Conservation (phyloP, 23 red algal genomes). For the Pyropia haitanensis region DNA sequence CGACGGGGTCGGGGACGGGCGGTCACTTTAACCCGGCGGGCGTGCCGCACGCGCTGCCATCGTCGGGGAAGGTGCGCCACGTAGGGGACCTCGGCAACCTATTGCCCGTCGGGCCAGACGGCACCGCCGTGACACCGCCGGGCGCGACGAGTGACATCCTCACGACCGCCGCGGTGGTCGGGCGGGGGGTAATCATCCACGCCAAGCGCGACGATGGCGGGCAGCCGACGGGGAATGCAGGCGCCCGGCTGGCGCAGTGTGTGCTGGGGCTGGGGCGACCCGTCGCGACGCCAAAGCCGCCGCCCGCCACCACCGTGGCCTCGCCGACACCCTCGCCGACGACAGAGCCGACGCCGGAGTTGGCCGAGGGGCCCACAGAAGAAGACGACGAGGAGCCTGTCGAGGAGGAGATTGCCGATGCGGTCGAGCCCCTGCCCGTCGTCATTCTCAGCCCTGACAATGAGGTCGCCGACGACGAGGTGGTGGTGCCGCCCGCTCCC, state of each 20-base stretch:
- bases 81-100: conserved; percentile 56
- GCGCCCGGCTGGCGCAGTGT: conserved; percentile 19
- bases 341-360: no score
- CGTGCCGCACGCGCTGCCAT: conserved; percentile 14
- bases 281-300: no score
- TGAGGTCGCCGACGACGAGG: no score
- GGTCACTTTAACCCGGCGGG: conserved; percentile 33
- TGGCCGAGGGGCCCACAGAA: no score
- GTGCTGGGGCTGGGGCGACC: conserved; percentile 12
- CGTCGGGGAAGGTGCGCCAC: neutral
- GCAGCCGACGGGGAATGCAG: conserved; percentile 39
- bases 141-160: conserved; percentile 16
- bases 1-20: conserved; percentile 23
- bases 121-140: neutral
- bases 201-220: conserved; percentile 40
- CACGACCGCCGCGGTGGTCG: conserved; percentile 15
- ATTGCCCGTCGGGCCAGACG: neutral
- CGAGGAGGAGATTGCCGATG: no score
- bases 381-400: no score
- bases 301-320: no score
- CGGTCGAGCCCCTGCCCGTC: no score
- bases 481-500: no score
- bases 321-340: no score
- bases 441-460: no score
- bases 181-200: conserved; percentile 33